phyloP scores from a whole-genome alignment of 1,139 yeast genomes.

The Hanseniaspora sp. region DNA sequence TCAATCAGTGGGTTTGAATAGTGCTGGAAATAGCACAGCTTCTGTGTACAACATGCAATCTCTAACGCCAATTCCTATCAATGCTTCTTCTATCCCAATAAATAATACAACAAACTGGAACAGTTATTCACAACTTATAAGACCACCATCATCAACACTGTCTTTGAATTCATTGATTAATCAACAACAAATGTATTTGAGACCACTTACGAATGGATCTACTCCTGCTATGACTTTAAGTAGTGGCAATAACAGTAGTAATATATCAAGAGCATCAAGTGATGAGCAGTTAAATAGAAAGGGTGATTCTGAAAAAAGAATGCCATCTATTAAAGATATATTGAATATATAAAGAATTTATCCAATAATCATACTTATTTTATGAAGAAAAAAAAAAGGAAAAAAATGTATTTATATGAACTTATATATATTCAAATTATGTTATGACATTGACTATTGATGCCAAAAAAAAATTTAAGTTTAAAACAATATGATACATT shows the following conservation, averaged over 20 bases:
- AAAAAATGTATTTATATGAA: too few relatives aligned
- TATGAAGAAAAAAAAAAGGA: background rate
- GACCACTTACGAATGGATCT: too few relatives aligned
- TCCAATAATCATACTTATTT: background rate
- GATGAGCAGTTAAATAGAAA: background rate
- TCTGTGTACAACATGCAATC: background rate
- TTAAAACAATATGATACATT: too few relatives aligned
- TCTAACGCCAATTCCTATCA: conserved; percentile 3
- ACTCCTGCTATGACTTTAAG: too few relatives aligned
- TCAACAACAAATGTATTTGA: background rate
- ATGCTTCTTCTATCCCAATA: background rate
- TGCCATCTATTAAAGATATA: conserved; percentile 13
- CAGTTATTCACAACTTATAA: background rate
- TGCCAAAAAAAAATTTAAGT: too few relatives aligned
- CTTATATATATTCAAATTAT: too few relatives aligned
- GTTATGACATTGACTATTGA: too few relatives aligned
- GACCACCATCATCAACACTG: background rate
- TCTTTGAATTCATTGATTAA: background rate
- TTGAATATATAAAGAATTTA: background rate
- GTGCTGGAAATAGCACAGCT: background rate
- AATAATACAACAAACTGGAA: background rate
- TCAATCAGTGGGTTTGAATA: background rate
- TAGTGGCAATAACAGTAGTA: background rate
- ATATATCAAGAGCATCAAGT: background rate
- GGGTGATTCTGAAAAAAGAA: background rate